A percentile compares a stretch with the other conserved stretches of the same genome.
Conservation (phyloP, 129 eudicot genomes). For the Lonicera japonica region DNA sequence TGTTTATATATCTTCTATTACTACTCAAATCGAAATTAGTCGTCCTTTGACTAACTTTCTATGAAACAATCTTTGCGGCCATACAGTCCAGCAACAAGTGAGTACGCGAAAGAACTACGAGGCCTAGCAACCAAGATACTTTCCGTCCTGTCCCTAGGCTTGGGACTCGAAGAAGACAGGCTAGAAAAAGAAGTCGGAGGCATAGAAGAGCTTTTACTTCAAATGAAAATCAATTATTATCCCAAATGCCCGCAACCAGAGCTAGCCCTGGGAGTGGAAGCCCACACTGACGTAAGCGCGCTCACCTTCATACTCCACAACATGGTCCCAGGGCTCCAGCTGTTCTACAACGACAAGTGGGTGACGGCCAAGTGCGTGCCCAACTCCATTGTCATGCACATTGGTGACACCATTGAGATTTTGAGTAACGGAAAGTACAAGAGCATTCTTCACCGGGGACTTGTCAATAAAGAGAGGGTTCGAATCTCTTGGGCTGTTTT, state of each 20-base stretch:
- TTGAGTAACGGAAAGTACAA: conserved; percentile 91
- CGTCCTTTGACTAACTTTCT: no score
- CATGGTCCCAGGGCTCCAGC: conserved; percentile 95
- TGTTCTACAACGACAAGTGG: conserved; percentile 68
- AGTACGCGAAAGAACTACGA: conserved; percentile 64
- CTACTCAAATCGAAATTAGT: no score
- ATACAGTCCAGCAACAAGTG: conserved; percentile 65
- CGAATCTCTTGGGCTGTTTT: conserved; percentile 95
- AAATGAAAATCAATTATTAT: conserved; percentile 85
- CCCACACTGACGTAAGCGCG: conserved; percentile 89
- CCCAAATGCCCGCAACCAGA: conserved; percentile 98
- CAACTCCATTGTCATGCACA: conserved; percentile 69
- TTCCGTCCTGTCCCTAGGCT: conserved; percentile 49
- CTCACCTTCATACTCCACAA: conserved; percentile 94
- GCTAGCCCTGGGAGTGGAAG: conserved; percentile 95
- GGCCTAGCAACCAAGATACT: conserved; percentile 62
- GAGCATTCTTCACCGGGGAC: conserved; percentile 86
- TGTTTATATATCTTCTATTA: no score
- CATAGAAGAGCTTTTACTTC: conserved; percentile 58
- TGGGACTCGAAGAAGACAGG: conserved; percentile 70
- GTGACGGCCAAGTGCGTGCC: conserved; percentile 92
- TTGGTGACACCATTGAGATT: conserved; percentile 90
- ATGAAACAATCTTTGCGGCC: background rate
- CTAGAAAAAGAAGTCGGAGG: conserved; percentile 89
- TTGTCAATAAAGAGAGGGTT: conserved; percentile 90